phyloP scores from a whole-genome alignment of 2,329 filamentous ascomycete genomes.

The Aspergillaceae sp. region DNA sequence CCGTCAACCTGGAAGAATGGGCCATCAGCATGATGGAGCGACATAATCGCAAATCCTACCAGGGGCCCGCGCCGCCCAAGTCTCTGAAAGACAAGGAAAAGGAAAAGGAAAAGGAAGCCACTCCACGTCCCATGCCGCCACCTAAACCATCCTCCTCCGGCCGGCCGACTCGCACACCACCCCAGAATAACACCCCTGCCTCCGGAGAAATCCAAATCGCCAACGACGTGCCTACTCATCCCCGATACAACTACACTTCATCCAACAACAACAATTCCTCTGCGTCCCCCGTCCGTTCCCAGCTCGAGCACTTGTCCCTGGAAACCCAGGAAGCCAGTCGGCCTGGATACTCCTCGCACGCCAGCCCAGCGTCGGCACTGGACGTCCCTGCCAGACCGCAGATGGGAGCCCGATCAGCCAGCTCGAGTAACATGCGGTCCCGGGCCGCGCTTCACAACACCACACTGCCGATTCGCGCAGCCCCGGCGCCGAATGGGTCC shows the following conservation, averaged over 20 bases:
- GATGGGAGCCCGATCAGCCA: slow-evolving; percentile 33
- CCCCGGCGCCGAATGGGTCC: slow-evolving; percentile 48
- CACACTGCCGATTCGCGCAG: slow-evolving; percentile 56
- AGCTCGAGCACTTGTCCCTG: slow-evolving; percentile 38
- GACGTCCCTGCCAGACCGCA: slow-evolving; percentile 30
- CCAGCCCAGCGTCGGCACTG: slow-evolving; percentile 30
- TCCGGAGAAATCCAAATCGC: slow-evolving; percentile 63
- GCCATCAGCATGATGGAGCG: slow-evolving; percentile 87
- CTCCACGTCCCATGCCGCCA: slow-evolving; percentile 28
- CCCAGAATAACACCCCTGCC: slow-evolving; percentile 47
- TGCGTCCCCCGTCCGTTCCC: slow-evolving; percentile 21
- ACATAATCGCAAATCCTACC: slow-evolving; percentile 90
- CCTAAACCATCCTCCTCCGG: slow-evolving; percentile 14
- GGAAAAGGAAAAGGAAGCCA: neutral
- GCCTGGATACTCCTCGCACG: slow-evolving; percentile 19
- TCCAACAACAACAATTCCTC: slow-evolving; percentile 9
- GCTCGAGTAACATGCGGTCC: slow-evolving; percentile 28
- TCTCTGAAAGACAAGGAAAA: slow-evolving; percentile 51
- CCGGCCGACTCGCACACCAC: slow-evolving; percentile 12
- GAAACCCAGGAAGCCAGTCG: slow-evolving; percentile 31
- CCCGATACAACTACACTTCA: slow-evolving; percentile 11
- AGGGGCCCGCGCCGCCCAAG: slow-evolving; percentile 72
- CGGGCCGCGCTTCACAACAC: slow-evolving; percentile 42
- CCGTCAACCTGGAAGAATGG: slow-evolving; percentile 89
- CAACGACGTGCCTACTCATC: slow-evolving; percentile 21